A percentile compares a stretch with the other conserved stretches of the same genome.
Conservation (phyloP, 106 monocot genomes). For the Apostasia ramifera region DNA sequence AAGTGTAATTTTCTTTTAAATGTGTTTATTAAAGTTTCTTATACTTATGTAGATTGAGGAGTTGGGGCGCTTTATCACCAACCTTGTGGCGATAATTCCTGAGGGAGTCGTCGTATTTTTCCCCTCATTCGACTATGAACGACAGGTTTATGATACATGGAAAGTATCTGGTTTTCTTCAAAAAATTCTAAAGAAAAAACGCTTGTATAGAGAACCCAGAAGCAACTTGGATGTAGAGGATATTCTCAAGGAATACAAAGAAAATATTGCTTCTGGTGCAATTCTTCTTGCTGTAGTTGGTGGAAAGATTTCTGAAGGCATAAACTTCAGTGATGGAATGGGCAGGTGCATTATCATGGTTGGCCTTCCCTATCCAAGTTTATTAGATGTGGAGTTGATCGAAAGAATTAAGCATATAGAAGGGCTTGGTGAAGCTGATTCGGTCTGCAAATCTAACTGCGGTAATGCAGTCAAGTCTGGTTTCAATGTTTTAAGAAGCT, state of each 20-base stretch:
- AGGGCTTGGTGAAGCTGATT: constrained; percentile 29
- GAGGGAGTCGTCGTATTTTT: constrained; percentile 93
- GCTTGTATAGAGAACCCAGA: constrained; percentile 79
- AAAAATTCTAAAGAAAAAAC: constrained; percentile 80
- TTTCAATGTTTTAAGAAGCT: constrained; percentile 67
- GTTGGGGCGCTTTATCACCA: constrained; percentile 79
- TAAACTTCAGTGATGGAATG: constrained; percentile 97
- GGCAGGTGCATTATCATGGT: constrained; percentile 92
- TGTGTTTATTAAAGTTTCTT: neutral
- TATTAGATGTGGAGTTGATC: constrained; percentile 76
- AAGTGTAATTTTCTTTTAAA: too few species aligned
- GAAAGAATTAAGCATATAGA: constrained; percentile 94
- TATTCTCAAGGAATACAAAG: constrained; percentile 64
- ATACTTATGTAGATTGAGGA: constrained; percentile 59
- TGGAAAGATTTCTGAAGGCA: constrained; percentile 95
- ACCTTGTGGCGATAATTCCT: constrained; percentile 72
- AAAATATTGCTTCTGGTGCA: constrained; percentile 69
- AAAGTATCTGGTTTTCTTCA: constrained; percentile 55
- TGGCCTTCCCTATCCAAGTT: constrained; percentile 93
- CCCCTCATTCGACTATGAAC: constrained; percentile 91
- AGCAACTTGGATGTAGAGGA: constrained; percentile 56
- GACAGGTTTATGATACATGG: constrained; percentile 75
- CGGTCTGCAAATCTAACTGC: constrained; percentile 2
- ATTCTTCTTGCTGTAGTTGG: constrained; percentile 88
- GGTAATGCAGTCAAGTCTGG: constrained; percentile 36